Evolutionary conservation across 352 stramenopile genomes (phyloP), one percentile per base, ranked within the genome.

Genomic region (Pythium coloratum): DNA sequence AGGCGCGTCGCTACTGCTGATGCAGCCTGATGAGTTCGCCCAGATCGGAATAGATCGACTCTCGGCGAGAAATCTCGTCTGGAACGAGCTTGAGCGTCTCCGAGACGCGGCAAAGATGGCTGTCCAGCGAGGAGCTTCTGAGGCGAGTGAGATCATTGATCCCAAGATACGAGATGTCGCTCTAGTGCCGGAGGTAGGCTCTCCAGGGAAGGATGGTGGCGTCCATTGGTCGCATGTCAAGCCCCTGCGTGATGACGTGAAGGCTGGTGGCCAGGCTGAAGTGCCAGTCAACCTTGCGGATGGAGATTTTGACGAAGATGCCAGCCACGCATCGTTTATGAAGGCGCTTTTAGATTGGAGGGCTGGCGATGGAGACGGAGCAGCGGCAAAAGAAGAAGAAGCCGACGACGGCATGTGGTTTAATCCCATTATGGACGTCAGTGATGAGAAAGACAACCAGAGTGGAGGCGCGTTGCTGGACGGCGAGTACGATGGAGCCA

Each of bases 261-360:
- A 72, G 28, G 47, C 49, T 5, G 34, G 32, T 18, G 49, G 32
- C 2, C 64, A 72, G 42, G 67, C 59, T 7, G 66, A 86, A n/a
- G 67, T 75, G 0, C 76, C 84, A 2, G 77, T 91, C 7, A 95
- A 95, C 71, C 66, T 93, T 24, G 84, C 87, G 0, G 87, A 95
- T 57, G 84, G 83, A 14, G 80, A 83, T 0, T 95, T 93, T 49
- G 64, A 91, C 56, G 85, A 93, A 67, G 83, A 88, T n/a, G 78
- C 62, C 0, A 82, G 84, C 47, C 87, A 95, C 47, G 73, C 73
- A 32, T 91, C 84, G 6, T 93, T 95, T 58, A 80, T 95, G 74
- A 92, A 92, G 38, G 85, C 84, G 3, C 63, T 95, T 18, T 26
- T 94, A 10, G 84, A 95, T 44, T 95, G 87, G 87, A 81, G 87